Percentiles rank a stretch among this genome's conserved stretches.
Conservation (phyloP, 768 basidiomycete genomes). For the Lanmaoa rubissima region DNA sequence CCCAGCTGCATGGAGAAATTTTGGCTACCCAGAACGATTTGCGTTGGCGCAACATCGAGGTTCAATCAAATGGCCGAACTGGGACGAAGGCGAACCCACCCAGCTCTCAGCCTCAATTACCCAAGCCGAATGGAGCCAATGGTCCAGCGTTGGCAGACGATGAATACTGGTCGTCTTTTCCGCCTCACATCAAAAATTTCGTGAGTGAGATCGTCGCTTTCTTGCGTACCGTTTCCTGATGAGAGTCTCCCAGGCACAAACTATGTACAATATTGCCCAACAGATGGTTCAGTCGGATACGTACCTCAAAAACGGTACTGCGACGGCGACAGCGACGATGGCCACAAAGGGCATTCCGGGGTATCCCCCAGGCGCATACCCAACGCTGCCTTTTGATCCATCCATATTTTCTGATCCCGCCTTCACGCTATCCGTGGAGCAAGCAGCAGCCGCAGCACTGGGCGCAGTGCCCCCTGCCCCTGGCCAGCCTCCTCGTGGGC, state of each 20-base stretch:
- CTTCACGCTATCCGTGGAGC: conserved; percentile 50
- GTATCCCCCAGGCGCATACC: conserved; percentile 42
- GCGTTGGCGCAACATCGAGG: conserved; percentile 43
- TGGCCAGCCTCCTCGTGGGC: conserved; percentile 33
- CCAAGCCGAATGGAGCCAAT: conserved; percentile 24
- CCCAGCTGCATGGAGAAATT: conserved; percentile 55
- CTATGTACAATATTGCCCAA: conserved; percentile 68
- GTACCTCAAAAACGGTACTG: conserved; percentile 37
- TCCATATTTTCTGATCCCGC: conserved; percentile 54
- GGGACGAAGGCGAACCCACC: conserved; percentile 25
- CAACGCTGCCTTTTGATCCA: conserved; percentile 48
- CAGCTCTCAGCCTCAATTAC: conserved; percentile 15
- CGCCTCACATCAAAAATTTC: conserved; percentile 66
- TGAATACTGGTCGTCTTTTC: conserved; percentile 69
- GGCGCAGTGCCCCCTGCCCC: conserved; percentile 29
- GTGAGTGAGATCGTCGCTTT: conserved; percentile 43
- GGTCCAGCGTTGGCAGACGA: conserved; percentile 43
- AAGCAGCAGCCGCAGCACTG: conserved; percentile 41
- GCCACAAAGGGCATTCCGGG: conserved; percentile 36
- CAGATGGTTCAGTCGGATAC: conserved; percentile 54
- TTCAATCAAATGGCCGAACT: conserved; percentile 26
- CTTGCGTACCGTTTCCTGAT: conserved; percentile 28
- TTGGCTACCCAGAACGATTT: conserved; percentile 61
- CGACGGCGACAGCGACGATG: conserved; percentile 29
- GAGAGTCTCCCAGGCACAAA: conserved; percentile 46